These are phyloP conservation scores for Punctularia strigosozonata DNA, from an alignment of 768 basidiomycete species.

Conservation along the genomic window DNA sequence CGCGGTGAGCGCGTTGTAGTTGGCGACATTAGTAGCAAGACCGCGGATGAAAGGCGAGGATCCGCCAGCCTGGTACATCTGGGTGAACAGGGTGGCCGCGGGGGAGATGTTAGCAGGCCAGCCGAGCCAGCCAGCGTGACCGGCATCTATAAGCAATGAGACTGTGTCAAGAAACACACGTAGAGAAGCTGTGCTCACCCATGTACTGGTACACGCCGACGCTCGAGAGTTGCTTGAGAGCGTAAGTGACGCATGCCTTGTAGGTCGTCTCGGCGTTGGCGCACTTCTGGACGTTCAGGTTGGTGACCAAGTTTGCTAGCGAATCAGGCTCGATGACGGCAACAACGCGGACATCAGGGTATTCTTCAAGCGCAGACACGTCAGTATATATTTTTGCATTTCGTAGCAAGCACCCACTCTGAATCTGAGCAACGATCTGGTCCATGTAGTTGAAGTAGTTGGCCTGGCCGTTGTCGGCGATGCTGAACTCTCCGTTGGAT, in stretches of 20 bases:
- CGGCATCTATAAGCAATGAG: slow-evolving; percentile 26
- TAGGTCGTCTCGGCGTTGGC: slow-evolving; percentile 40
- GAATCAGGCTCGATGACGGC: slow-evolving; percentile 61
- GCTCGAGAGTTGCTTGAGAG: slow-evolving; percentile 40
- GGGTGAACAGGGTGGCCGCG: slow-evolving; percentile 41
- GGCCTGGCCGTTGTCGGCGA: slow-evolving; percentile 41
- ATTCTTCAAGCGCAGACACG: slow-evolving; percentile 18
- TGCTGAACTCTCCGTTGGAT: slow-evolving; percentile 55
- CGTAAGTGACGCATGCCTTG: slow-evolving; percentile 40
- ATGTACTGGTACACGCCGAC: slow-evolving; percentile 51
- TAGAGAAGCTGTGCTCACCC: no score
- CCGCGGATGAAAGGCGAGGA: slow-evolving; percentile 49
- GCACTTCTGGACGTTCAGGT: slow-evolving; percentile 48
- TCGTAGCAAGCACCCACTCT: slow-evolving; percentile 21
- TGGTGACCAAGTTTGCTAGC: slow-evolving; percentile 58
- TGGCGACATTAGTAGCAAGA: slow-evolving; percentile 38
- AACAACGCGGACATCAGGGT: slow-evolving; percentile 49
- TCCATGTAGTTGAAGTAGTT: slow-evolving; percentile 54
- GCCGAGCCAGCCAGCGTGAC: slow-evolving; percentile 43
- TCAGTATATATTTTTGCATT: background rate
- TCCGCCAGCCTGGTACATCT: slow-evolving; percentile 37
- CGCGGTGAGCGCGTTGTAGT: slow-evolving; percentile 28
- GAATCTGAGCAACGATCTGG: slow-evolving; percentile 44
- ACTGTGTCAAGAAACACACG: no score
- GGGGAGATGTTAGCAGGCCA: slow-evolving; percentile 55